Conservation (phyloP, 2,329 filamentous ascomycete genomes). For the Alternaria viburni region DNA sequence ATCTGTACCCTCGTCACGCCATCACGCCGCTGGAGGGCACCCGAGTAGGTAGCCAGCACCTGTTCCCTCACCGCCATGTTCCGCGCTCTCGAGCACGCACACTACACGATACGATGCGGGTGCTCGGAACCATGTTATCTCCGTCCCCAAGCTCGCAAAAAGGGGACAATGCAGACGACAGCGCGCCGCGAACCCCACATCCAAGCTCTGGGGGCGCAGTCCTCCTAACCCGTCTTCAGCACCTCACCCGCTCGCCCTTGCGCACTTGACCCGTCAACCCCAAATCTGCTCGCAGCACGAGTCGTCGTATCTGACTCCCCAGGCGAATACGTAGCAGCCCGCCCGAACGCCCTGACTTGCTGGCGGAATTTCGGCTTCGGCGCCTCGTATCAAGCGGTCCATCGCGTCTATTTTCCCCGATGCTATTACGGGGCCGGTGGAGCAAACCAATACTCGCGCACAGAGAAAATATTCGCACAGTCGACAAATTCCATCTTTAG, state of each 20-base stretch:
- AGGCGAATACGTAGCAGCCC: slow-evolving; percentile 1
- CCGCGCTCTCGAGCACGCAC: neutral
- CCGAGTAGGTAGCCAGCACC: slow-evolving; percentile 1
- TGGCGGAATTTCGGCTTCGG: slow-evolving; percentile 9
- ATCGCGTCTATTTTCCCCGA: slow-evolving; percentile 12
- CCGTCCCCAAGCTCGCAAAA: slow-evolving; percentile 6
- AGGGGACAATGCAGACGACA: slow-evolving; percentile 1
- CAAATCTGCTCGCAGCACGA: slow-evolving; percentile 1
- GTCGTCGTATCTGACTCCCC: slow-evolving; percentile 1
- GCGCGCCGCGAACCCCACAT: slow-evolving; percentile 12
- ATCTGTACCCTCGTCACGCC: slow-evolving; percentile 12
- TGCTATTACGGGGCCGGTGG: slow-evolving; percentile 9
- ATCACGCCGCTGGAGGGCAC: slow-evolving; percentile 10
- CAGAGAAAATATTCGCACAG: slow-evolving; percentile 5
- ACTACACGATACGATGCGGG: neutral
- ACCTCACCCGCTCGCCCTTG: slow-evolving; percentile 3
- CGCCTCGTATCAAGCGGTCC: slow-evolving; percentile 5
- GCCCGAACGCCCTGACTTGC: slow-evolving; percentile 5
- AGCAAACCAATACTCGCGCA: slow-evolving; percentile 6
- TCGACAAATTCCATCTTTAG: slow-evolving; percentile 12
- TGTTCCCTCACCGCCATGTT: slow-evolving; percentile 14
- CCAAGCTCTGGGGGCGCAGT: slow-evolving; percentile 17
- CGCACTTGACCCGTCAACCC: neutral
- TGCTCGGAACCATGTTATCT: neutral
- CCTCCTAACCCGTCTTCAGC: slow-evolving; percentile 4